Percentiles rank a stretch among this genome's conserved stretches.
phyloP scores from a whole-genome alignment of 495 filamentous ascomycete species.

The Trichoderma erinaceum region DNA sequence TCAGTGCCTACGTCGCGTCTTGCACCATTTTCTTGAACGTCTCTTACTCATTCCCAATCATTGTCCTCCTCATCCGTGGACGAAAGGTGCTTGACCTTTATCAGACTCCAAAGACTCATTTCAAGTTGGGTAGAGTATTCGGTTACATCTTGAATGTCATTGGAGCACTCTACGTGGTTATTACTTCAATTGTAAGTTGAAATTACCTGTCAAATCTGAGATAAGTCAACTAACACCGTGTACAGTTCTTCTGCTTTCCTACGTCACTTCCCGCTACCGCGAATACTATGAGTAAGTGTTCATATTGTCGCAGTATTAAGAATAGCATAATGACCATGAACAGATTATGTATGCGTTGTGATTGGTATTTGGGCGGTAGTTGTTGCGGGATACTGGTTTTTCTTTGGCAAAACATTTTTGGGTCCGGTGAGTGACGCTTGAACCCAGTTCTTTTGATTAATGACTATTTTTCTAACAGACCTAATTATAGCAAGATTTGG shows the following conservation, averaged over 20 bases:
- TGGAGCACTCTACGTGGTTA: constrained; percentile 26
- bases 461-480: background rate
- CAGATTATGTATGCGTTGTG: constrained; percentile 31
- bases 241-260: constrained; percentile 33
- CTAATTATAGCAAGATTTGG: background rate
- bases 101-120: constrained; percentile 22
- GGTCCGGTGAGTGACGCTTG: constrained; percentile 26
- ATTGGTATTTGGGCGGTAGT: constrained; percentile 31
- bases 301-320: background rate
- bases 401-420: constrained; percentile 26
- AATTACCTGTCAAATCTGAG: background rate
- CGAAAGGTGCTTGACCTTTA: constrained; percentile 22
- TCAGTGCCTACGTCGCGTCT: constrained; percentile 30
- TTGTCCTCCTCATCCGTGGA: constrained; percentile 28
- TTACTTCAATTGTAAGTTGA: constrained; percentile 28
- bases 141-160: constrained; percentile 26
- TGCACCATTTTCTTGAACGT: constrained; percentile 33
- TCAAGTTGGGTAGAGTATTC: constrained; percentile 22
- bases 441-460: background rate
- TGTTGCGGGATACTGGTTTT: constrained; percentile 26
- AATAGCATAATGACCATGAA: background rate
- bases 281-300: constrained; percentile 27
- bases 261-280: constrained; percentile 25
- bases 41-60: constrained; percentile 29
- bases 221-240: constrained; percentile 13